Base-by-base conservation (phyloP, 495 filamentous ascomycete species). In the Aspergillus saccharolyticus region DNA sequence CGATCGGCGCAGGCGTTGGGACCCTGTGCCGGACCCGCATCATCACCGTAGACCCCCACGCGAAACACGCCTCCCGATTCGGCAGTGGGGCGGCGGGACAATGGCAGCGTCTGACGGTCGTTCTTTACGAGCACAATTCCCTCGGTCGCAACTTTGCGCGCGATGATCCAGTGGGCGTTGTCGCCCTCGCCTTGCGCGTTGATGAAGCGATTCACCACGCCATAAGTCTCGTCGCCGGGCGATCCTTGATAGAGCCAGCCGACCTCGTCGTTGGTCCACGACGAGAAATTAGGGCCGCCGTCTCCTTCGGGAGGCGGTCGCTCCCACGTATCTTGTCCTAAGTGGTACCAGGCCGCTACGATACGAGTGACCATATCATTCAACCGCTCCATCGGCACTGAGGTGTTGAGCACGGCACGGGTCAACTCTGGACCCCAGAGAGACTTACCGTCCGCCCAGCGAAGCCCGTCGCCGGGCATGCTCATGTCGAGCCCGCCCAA, bases 301-400 rank as follows among this genome's bases (percentile, higher is more conserved):
- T 90, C 72, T 9, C 80, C 82, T 21, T 87, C 81, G 5, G 72
- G 75, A 7, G 71, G 63, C 3, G 81, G 77, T 48, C 75, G 80
- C 16, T 74, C 75, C 70, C 81, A 79, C 50, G 87, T 76, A 64
- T 96, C 91, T 70, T 97, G 92, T 5, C 88, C 84, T 28, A 96
- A 71, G 66, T 95, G 89, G 67, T 95, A 97, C 90, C 91, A 97
- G 0, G 91, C 79, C 0, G 93, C 93, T 3, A 97, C 91, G 59
- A 96, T 86, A 20, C 93, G 84, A 1, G 89, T 89, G 3, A 85
- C 90, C 94, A 98, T 97, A 68, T 98, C 94, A 68, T 97, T 89
- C 39, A 98, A 63, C 33, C 94, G 79, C 19, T 87, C 83, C 49
- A 96, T 77, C 0, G 94, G 91, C 0, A 98, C 77, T 20, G 89